phyloP scores from a whole-genome alignment of 371 early-diverging fungal genomes.

The Mucor sp. region DNA sequence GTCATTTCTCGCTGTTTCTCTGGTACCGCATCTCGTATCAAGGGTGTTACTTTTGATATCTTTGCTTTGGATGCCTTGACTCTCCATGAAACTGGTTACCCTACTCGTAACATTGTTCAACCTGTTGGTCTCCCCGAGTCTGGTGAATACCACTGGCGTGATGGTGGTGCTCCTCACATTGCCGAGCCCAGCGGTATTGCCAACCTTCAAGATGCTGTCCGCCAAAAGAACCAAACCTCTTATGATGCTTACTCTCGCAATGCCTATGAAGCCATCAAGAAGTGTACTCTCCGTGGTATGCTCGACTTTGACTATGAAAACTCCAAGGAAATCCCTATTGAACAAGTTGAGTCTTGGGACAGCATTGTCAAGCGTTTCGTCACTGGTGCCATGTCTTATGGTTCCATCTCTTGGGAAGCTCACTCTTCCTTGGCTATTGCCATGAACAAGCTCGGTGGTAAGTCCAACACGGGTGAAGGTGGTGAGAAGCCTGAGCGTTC shows the following conservation, averaged over 20 bases:
- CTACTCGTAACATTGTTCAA: constrained; percentile 65
- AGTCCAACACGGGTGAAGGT: constrained; percentile 98
- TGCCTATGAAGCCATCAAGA: constrained; percentile 81
- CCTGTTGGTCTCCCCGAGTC: constrained; percentile 80
- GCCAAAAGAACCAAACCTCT: constrained; percentile 82
- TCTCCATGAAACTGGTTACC: constrained; percentile 87
- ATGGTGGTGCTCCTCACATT: constrained; percentile 90
- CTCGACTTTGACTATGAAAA: constrained; percentile 86
- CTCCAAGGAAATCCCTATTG: constrained; percentile 78
- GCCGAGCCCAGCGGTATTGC: constrained; percentile 89
- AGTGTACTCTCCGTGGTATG: constrained; percentile 94
- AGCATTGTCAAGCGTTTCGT: constrained; percentile 93
- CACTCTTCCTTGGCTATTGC: constrained; percentile 92
- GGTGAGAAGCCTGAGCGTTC: constrained; percentile 94
- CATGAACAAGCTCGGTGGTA: constrained; percentile 95
- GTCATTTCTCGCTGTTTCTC: constrained; percentile 91
- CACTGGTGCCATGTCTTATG: constrained; percentile 99
- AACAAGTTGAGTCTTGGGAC: constrained; percentile 97
- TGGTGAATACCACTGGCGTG: constrained; percentile 96
- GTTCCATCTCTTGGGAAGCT: constrained; percentile 94
- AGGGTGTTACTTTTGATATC: constrained; percentile 85
- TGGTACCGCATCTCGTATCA: constrained; percentile 95
- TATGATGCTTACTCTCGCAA: constrained; percentile 85
- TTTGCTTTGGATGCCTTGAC: constrained; percentile 90
- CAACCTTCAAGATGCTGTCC: constrained; percentile 94